A percentile compares a stretch with the other conserved stretches of the same genome.
These are phyloP conservation scores for Ustilago curta DNA, from an alignment of 1,284 basidiomycete species.

Conservation along the genomic window DNA sequence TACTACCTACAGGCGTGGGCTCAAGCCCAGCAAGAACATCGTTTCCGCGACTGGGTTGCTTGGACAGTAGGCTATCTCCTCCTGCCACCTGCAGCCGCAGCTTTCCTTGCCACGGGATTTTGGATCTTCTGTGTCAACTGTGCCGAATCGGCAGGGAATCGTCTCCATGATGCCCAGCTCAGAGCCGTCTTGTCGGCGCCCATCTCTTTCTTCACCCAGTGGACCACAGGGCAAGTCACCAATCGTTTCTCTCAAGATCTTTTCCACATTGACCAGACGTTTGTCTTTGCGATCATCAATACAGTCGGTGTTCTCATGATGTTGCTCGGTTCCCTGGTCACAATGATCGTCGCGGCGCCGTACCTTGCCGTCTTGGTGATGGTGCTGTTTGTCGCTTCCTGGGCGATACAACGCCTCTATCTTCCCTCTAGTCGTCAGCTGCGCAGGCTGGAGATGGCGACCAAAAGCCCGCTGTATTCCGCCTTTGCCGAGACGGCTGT, in stretches of 20 bases:
- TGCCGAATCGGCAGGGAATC: conserved; percentile 20
- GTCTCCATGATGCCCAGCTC: conserved; percentile 32
- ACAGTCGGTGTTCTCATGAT: conserved; percentile 4
- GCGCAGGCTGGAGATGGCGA: conserved; percentile 51
- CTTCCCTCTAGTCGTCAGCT: conserved; percentile 49
- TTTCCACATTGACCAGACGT: conserved; percentile 45
- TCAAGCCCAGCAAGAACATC: conserved; percentile 25
- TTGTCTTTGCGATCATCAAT: conserved; percentile 25
- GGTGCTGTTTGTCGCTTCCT: conserved; percentile 13
- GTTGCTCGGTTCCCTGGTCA: conserved; percentile 19
- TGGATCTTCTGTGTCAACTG: conserved; percentile 3
- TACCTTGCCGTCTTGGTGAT: conserved; percentile 30
- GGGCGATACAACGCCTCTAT: conserved; percentile 44
- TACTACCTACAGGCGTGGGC: conserved; percentile 49
- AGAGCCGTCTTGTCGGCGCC: conserved; percentile 37
- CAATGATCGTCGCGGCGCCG: conserved; percentile 48
- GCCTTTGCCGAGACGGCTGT: conserved; percentile 45
- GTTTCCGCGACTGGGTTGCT: conserved; percentile 24
- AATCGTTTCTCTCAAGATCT: conserved; percentile 59
- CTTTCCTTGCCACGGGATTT: conserved; percentile 15
- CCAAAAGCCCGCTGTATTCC: conserved; percentile 49
- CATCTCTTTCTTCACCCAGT: conserved; percentile 45
- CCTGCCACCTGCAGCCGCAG: conserved; percentile 1
- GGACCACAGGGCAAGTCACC: conserved; percentile 43
- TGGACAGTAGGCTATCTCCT: conserved; percentile 26